phyloP scores from a whole-genome alignment of 169 alveolate species.

The Cryptosporidium viatorum region DNA sequence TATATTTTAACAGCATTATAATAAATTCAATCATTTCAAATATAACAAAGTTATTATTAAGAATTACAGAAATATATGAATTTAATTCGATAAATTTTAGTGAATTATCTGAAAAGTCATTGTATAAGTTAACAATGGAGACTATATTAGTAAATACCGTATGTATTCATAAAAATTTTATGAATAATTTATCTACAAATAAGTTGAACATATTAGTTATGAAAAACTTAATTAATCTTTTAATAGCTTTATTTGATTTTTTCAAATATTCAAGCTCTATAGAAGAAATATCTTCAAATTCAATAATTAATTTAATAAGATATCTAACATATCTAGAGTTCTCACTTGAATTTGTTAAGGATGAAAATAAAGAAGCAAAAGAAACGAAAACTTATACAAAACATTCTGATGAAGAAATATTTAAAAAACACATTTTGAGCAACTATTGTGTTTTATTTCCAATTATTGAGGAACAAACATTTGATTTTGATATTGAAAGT shows the following conservation, averaged over 20 bases:
- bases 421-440: not conserved
- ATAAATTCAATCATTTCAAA: not conserved
- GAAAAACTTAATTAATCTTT: constrained; percentile 11
- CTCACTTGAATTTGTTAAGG: constrained; percentile 3
- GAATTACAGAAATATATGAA: not conserved
- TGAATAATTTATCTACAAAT: constrained; percentile 6
- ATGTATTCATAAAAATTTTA: constrained; percentile 27
- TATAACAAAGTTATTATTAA: not conserved
- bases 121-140: not conserved
- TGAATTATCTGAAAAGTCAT: not conserved
- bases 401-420: not conserved
- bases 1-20: not conserved
- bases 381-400: not conserved
- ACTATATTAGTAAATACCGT: not conserved
- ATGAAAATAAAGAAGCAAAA: constrained; percentile 27
- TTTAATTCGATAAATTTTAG: not conserved
- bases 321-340: constrained; percentile 51
- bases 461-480: not conserved
- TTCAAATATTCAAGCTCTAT: not conserved
- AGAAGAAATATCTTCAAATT: not conserved
- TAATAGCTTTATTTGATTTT: constrained; percentile 16
- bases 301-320: constrained; percentile 12
- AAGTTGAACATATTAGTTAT: constrained; percentile 5
- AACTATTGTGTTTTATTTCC: constrained; percentile 1
- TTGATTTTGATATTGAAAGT: not conserved